Percentiles rank a stretch among this genome's conserved stretches.
Evolutionary conservation across 225 moss, liverwort and hornwort genomes (phyloP).

Genomic region (Rhytidiadelphus loreus): DNA sequence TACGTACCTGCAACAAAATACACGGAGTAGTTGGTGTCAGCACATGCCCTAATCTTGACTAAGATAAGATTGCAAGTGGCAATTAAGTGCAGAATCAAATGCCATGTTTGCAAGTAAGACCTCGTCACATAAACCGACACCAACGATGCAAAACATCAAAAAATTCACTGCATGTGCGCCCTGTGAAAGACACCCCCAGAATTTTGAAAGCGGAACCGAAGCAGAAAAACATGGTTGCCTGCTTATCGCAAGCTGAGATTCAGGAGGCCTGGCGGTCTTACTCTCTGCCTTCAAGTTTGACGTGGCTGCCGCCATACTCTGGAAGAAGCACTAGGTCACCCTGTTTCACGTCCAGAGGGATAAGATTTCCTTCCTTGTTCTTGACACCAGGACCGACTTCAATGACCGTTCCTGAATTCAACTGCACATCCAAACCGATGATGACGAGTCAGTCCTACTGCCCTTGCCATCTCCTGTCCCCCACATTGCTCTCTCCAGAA

Average conservation of each 20-base stretch:
- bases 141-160: not conserved
- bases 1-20: constrained; percentile 25
- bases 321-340: constrained; percentile 91
- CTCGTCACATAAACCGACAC: not conserved
- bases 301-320: constrained; percentile 74
- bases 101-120: not conserved
- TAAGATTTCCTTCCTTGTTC: constrained; percentile 55
- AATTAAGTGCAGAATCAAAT: not conserved
- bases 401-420: constrained; percentile 77
- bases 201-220: not conserved
- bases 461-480: not conserved
- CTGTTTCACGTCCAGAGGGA: constrained; percentile 68
- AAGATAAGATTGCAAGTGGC: not conserved
- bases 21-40: not conserved
- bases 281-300: constrained; percentile 77
- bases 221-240: not conserved
- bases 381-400: constrained; percentile 75
- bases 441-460: not conserved
- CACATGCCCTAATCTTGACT: not conserved
- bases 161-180: not conserved
- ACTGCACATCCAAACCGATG: constrained; percentile 30
- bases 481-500: not conserved
- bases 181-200: not conserved
- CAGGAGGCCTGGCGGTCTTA: constrained; percentile 14
- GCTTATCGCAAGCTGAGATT: not conserved